phyloP scores from a whole-genome alignment of 768 basidiomycete species.

The Hericium erinaceus region DNA sequence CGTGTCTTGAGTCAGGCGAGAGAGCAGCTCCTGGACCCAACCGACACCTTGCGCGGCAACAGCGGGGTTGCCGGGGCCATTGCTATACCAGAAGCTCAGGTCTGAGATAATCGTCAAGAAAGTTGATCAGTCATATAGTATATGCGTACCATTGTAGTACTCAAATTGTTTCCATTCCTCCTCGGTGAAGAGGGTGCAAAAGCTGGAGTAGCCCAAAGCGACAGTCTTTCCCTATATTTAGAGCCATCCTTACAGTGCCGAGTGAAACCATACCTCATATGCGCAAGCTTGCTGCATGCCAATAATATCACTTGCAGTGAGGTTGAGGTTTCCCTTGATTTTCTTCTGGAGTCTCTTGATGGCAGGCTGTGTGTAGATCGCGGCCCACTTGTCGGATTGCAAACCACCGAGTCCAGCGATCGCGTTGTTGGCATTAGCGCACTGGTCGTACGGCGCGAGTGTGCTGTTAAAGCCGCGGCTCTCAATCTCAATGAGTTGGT shows the following conservation, averaged over 20 bases:
- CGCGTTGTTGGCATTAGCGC: constrained; percentile 22
- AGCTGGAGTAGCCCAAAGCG: constrained; percentile 37
- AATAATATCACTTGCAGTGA: constrained; percentile 21
- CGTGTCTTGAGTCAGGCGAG: constrained; percentile 32
- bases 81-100: constrained; percentile 26
- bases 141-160: constrained; percentile 26
- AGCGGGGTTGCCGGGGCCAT: constrained; percentile 35
- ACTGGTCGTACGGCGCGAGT: constrained; percentile 31
- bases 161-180: constrained; percentile 44
- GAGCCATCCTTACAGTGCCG: too few relatives aligned
- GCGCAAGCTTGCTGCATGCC: constrained; percentile 31
- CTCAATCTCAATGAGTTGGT: constrained; percentile 40
- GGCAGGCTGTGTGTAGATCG: constrained; percentile 30
- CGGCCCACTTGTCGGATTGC: constrained; percentile 27
- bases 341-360: constrained; percentile 24
- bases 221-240: constrained; percentile 26
- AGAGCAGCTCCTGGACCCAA: constrained; percentile 34
- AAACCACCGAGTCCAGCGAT: constrained; percentile 17
- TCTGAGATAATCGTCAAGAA: constrained; percentile 1
- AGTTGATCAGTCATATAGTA: background rate
- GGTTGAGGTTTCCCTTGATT: constrained; percentile 22
- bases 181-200: constrained; percentile 41
- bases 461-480: constrained; percentile 36
- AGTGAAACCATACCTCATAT: constrained; percentile 23
- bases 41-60: constrained; percentile 30